phyloP scores from a whole-genome alignment of 78 protist species.

The Trichosphaerium sp. region DNA sequence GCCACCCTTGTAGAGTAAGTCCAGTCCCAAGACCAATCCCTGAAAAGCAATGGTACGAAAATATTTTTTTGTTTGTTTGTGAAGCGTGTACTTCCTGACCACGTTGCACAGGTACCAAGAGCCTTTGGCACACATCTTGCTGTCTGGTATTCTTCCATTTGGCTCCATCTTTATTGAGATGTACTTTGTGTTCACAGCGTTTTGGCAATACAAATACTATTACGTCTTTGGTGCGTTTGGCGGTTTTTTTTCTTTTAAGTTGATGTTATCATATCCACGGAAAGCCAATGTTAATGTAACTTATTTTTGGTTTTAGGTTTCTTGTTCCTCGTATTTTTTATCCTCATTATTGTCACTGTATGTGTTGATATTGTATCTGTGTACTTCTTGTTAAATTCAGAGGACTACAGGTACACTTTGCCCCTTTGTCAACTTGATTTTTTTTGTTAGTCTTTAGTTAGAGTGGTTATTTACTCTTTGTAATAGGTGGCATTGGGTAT shows the following conservation, averaged over 20 bases:
- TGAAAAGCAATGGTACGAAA: slow-evolving; percentile 35
- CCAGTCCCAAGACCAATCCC: slow-evolving; percentile 71
- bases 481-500: slow-evolving; percentile 67
- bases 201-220: slow-evolving; percentile 91
- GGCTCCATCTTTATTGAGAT: slow-evolving; percentile 85
- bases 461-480: background rate
- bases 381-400: slow-evolving; percentile 75
- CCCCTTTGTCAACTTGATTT: background rate
- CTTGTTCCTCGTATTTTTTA: slow-evolving; percentile 23
- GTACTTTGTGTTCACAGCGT: slow-evolving; percentile 81
- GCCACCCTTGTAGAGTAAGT: slow-evolving; percentile 31
- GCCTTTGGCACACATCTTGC: background rate
- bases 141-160: slow-evolving; percentile 82
- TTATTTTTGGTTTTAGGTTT: too few species aligned
- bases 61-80: background rate
- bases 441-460: background rate
- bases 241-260: too few species aligned
- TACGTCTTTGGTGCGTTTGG: slow-evolving; percentile 85
- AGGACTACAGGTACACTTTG: slow-evolving; percentile 71
- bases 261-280: too few species aligned
- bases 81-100: background rate
- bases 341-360: slow-evolving; percentile 55
- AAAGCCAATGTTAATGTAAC: too few species aligned
- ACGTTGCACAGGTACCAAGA: slow-evolving; percentile 32
- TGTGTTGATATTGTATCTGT: slow-evolving; percentile 59